These are phyloP conservation scores for Phanerochaete carnosa DNA, from an alignment of 768 basidiomycete species.

Conservation along the genomic window DNA sequence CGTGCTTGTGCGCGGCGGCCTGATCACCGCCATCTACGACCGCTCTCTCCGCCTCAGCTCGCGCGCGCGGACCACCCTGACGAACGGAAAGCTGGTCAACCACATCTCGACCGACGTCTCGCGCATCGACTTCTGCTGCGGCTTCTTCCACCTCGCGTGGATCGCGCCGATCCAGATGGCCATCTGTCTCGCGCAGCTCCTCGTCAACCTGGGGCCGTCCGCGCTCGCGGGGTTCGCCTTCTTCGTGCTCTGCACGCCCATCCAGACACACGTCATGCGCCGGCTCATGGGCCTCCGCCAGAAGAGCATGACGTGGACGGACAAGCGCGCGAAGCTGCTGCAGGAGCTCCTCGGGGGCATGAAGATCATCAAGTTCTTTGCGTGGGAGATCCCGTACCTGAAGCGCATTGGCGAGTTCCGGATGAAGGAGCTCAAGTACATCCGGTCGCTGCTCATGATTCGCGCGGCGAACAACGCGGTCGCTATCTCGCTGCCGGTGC, in stretches of 20 bases:
- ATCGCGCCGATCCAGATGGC: constrained; percentile 72
- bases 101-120: constrained; percentile 93
- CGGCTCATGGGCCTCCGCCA: constrained; percentile 62
- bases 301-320: constrained; percentile 85
- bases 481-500: constrained; percentile 65
- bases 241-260: constrained; percentile 69
- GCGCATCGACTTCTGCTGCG: constrained; percentile 83
- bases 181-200: constrained; percentile 72
- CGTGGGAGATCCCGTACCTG: constrained; percentile 84
- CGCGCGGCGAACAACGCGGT: constrained; percentile 67
- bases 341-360: constrained; percentile 89
- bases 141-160: constrained; percentile 82
- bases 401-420: constrained; percentile 69
- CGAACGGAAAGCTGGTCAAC: constrained; percentile 88
- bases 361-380: constrained; percentile 91
- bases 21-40: constrained; percentile 85
- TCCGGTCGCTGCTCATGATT: constrained; percentile 63
- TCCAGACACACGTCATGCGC: constrained; percentile 74
- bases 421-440: constrained; percentile 67
- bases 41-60: constrained; percentile 74
- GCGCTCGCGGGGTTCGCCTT: constrained; percentile 55
- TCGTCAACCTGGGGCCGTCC: constrained; percentile 66
- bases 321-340: constrained; percentile 83
- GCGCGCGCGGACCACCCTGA: constrained; percentile 72
- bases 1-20: constrained; percentile 76